These are phyloP conservation scores for Brettanomyces sp. DNA, from an alignment of 805 yeast species.

Conservation along the genomic window DNA sequence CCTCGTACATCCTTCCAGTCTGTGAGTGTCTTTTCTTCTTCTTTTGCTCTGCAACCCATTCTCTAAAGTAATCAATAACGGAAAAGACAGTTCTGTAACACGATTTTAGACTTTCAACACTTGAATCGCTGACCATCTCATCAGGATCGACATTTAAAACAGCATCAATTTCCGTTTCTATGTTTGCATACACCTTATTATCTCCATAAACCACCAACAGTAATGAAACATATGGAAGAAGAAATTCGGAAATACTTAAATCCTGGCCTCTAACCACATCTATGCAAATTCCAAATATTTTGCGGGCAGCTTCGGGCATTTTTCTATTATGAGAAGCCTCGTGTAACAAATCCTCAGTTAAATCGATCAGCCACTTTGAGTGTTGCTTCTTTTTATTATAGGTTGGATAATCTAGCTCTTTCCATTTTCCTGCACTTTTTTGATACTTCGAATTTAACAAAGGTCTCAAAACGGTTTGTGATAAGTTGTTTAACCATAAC, in stretches of 20 bases:
- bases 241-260: constrained; percentile 53
- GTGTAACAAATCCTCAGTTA: constrained; percentile 59
- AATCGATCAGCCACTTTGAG: constrained; percentile 61
- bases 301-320: constrained; percentile 22
- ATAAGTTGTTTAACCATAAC: constrained; percentile 52
- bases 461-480: constrained; percentile 70
- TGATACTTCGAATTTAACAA: constrained; percentile 63
- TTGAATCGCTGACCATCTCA: constrained; percentile 38
- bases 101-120: constrained; percentile 47
- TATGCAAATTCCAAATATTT: constrained; percentile 55
- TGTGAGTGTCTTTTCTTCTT: constrained; percentile 13
- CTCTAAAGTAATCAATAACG: constrained; percentile 73
- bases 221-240: constrained; percentile 71
- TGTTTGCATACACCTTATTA: constrained; percentile 30
- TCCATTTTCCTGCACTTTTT: constrained; percentile 39
- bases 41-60: constrained; percentile 50
- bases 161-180: constrained; percentile 49
- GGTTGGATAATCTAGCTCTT: constrained; percentile 51
- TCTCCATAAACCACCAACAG: constrained; percentile 27
- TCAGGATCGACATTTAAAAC: constrained; percentile 44
- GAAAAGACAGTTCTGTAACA: constrained; percentile 70
- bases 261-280: constrained; percentile 63
- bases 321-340: constrained; percentile 20
- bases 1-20: background rate
- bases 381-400: constrained; percentile 47